Conservation (phyloP, 2,329 filamentous ascomycete genomes). For the Aspergillus spinulosporus region DNA sequence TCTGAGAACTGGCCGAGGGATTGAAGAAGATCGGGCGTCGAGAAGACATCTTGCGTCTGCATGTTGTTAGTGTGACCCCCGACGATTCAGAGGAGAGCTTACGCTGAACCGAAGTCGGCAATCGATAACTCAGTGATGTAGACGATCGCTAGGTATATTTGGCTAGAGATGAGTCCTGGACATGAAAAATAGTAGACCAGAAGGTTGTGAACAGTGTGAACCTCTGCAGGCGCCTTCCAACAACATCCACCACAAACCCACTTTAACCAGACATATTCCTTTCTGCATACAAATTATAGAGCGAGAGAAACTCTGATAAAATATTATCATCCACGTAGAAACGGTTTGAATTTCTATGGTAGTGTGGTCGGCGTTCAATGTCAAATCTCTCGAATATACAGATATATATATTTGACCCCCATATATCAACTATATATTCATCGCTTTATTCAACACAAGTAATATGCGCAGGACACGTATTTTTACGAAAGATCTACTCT, state of each 20-base stretch:
- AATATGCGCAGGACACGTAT: too few species aligned
- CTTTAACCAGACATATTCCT: background rate
- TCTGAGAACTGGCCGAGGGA: conserved; percentile 16
- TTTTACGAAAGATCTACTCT: background rate
- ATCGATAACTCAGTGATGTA: too few species aligned
- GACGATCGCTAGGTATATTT: too few species aligned
- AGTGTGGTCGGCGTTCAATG: too few species aligned
- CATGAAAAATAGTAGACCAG: background rate
- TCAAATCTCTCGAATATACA: too few species aligned
- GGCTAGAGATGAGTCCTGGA: too few species aligned
- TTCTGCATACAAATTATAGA: background rate
- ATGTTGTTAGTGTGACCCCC: background rate
- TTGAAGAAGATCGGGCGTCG: conserved; percentile 33
- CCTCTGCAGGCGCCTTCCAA: conserved; percentile 13
- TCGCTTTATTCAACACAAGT: too few species aligned
- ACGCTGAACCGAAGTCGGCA: background rate
- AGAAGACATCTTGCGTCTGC: conserved; percentile 11
- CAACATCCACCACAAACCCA: conserved; percentile 8
- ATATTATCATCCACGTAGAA: background rate
- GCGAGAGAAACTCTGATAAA: background rate
- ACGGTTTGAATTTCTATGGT: too few species aligned
- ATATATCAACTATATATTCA: too few species aligned
- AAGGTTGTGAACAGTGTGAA: background rate
- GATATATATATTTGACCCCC: too few species aligned
- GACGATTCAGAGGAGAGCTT: background rate